A percentile compares a stretch with the other conserved stretches of the same genome.
These are phyloP conservation scores for Gastrolobium villosum DNA, from an alignment of 306 rosid species.

Conservation along the genomic window DNA sequence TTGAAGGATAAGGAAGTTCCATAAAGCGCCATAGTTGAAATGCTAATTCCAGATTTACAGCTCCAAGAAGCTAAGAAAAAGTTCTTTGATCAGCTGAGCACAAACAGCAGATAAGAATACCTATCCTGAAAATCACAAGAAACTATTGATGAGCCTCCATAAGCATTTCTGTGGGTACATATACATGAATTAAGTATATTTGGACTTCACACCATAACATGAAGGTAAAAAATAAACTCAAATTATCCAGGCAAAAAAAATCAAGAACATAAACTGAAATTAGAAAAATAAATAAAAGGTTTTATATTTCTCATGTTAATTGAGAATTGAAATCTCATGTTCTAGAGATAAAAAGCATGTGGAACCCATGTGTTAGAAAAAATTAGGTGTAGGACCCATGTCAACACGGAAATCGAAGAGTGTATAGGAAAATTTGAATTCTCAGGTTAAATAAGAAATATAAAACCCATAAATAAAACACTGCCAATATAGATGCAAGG, in stretches of 20 bases:
- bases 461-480: no score
- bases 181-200: neutral
- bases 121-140: conserved; percentile 20
- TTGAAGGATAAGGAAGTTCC: conserved; percentile 51
- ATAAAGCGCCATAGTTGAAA: conserved; percentile 50
- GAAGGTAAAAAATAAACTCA: neutral
- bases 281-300: no score
- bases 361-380: no score
- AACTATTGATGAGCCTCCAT: neutral
- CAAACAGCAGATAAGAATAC: neutral
- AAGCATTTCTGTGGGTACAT: neutral
- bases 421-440: no score
- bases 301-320: no score
- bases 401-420: no score
- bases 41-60: conserved; percentile 19
- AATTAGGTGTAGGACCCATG: no score
- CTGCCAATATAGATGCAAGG: neutral
- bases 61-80: neutral
- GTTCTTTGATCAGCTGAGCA: neutral
- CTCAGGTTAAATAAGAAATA: no score
- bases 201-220: neutral
- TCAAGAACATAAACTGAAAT: neutral
- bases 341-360: no score
- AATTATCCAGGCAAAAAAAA: neutral
- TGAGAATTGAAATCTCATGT: no score